Conservation (phyloP, 202 grass and related monocot species). For the Panicum hallii region DNA sequence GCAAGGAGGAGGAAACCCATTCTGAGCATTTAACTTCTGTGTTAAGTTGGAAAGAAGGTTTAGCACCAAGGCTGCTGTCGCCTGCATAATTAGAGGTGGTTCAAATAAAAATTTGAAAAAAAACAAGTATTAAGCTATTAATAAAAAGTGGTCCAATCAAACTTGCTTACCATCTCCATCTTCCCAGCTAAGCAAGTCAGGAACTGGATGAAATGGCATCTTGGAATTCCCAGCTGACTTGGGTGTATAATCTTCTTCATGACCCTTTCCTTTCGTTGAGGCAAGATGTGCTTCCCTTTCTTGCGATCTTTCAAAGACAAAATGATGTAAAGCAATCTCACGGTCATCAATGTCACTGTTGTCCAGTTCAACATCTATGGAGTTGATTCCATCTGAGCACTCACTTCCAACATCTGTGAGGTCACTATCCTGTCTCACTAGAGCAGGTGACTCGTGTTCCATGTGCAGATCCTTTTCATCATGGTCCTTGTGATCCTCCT, state of each 20-base stretch:
- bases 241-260: constrained; percentile 51
- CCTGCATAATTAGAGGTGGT: constrained; percentile 49
- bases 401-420: constrained; percentile 67
- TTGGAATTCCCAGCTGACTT: constrained; percentile 38
- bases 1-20: constrained; percentile 54
- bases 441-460: constrained; percentile 35
- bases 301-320: constrained; percentile 59
- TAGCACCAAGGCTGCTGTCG: constrained; percentile 50
- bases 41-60: constrained; percentile 47
- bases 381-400: constrained; percentile 75
- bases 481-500: constrained; percentile 54
- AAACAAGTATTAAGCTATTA: constrained; percentile 24
- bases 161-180: constrained; percentile 64
- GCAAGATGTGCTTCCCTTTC: constrained; percentile 56
- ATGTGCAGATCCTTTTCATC: constrained; percentile 38
- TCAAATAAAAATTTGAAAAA: constrained; percentile 36
- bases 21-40: constrained; percentile 43
- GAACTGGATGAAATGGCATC: constrained; percentile 51
- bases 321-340: constrained; percentile 62
- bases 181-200: constrained; percentile 72
- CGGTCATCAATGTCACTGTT: constrained; percentile 71
- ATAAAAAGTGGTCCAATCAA: constrained; percentile 32
- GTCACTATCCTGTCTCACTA: constrained; percentile 62
- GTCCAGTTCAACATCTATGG: constrained; percentile 75
- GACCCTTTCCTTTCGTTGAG: constrained; percentile 53